phyloP scores from a whole-genome alignment of 2,329 filamentous ascomycete species.

The Epicoccum nigrum region DNA sequence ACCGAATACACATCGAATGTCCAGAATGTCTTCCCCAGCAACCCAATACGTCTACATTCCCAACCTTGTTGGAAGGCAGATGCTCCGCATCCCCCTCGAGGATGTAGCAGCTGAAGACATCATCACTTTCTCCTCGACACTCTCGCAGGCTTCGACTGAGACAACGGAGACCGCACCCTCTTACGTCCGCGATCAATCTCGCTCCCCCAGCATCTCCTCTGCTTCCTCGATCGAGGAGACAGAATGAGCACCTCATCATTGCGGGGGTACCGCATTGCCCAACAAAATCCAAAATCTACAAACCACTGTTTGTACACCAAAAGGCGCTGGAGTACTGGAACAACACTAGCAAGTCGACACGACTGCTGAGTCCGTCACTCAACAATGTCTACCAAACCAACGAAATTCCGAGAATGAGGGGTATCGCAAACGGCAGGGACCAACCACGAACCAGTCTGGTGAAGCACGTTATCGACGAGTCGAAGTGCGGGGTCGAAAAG shows the following conservation, averaged over 20 bases:
- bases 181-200: constrained; percentile 31
- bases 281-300: constrained; percentile 1
- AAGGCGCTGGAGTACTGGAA: constrained; percentile 12
- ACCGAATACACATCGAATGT: constrained; percentile 11
- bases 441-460: constrained; percentile 3
- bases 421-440: constrained; percentile 10
- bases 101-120: constrained; percentile 29
- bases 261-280: constrained; percentile 7
- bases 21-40: constrained; percentile 38
- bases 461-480: constrained; percentile 12
- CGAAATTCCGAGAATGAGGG: not conserved
- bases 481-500: constrained; percentile 14
- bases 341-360: constrained; percentile 7
- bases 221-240: constrained; percentile 28
- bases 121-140: constrained; percentile 14
- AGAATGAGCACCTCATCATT: constrained; percentile 8
- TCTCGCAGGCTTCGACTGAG: constrained; percentile 23
- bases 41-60: constrained; percentile 48
- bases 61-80: constrained; percentile 47
- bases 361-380: not conserved
- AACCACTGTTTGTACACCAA: constrained; percentile 7
- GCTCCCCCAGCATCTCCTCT: constrained; percentile 37
- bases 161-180: constrained; percentile 20
- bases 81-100: constrained; percentile 44
- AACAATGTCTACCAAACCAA: constrained; percentile 1